These are phyloP conservation scores for Aspergillus transmontanensis DNA, from an alignment of 2,329 filamentous ascomycete species.

Conservation along the genomic window DNA sequence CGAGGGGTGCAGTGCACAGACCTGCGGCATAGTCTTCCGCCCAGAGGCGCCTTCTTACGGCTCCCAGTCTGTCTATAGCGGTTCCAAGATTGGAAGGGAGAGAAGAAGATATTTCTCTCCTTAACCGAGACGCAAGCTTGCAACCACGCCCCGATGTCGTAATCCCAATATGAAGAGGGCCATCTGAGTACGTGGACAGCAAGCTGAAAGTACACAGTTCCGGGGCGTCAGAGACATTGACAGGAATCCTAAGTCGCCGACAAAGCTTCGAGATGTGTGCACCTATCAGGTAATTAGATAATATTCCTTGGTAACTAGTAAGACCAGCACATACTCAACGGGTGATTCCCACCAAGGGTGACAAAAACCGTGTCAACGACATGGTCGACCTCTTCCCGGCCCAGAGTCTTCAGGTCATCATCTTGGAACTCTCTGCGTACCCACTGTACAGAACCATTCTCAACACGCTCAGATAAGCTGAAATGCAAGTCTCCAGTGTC, in stretches of 20 bases:
- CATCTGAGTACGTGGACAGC: conserved; percentile 84
- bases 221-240: conserved; percentile 90
- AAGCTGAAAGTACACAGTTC: conserved; percentile 86
- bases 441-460: conserved; percentile 46
- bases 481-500: conserved; percentile 63
- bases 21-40: conserved; percentile 67
- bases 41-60: conserved; percentile 69
- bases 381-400: conserved; percentile 73
- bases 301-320: conserved; percentile 13
- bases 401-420: conserved; percentile 71
- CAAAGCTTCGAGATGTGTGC: conserved; percentile 74
- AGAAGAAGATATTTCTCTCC: conserved; percentile 80
- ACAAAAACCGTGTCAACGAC: conserved; percentile 94
- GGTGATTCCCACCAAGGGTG: conserved; percentile 59
- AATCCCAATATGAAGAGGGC: conserved; percentile 90
- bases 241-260: conserved; percentile 76
- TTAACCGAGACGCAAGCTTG: conserved; percentile 86
- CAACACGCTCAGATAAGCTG: conserved; percentile 51
- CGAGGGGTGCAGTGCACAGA: conserved; percentile 45
- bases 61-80: conserved; percentile 77
- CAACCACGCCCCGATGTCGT: conserved; percentile 95
- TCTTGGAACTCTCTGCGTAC: conserved; percentile 63
- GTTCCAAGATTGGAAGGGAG: conserved; percentile 74
- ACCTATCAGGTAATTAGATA: conserved; percentile 45
- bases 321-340: conserved; percentile 48